Evolutionary conservation across 257 asterid species (phyloP).

Genomic region (Fraxinus pennsylvanica): DNA sequence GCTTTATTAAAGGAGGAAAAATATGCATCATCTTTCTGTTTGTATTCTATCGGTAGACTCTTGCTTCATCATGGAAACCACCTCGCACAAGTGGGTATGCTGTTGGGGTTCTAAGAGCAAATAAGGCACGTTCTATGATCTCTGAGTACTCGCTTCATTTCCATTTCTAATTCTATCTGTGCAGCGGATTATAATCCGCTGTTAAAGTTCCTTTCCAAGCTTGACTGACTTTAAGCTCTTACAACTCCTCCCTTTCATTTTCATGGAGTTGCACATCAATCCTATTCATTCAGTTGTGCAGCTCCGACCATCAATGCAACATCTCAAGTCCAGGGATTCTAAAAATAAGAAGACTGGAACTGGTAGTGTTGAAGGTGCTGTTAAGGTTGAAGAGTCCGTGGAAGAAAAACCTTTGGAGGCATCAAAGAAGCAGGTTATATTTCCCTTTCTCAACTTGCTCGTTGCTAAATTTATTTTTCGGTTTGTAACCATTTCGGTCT

Average conservation of each 20-base stretch:
- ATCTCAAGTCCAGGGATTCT: constrained; percentile 42
- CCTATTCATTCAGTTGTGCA: constrained; percentile 81
- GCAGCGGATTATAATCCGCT: constrained; percentile 5
- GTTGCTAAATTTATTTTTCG: constrained; percentile 5
- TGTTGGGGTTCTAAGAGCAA: constrained; percentile 67
- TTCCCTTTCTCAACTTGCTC: too few species aligned
- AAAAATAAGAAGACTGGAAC: constrained; percentile 36
- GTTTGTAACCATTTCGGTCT: not conserved
- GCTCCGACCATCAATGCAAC: constrained; percentile 77
- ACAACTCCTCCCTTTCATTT: constrained; percentile 23
- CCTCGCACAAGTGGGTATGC: constrained; percentile 50
- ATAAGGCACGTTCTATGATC: constrained; percentile 55
- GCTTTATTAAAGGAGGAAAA: constrained; percentile 12
- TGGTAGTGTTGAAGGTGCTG: constrained; percentile 35
- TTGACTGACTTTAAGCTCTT: constrained; percentile 17
- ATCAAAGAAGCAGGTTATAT: constrained; percentile 58
- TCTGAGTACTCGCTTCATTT: constrained; percentile 12
- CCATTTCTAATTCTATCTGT: constrained; percentile 7
- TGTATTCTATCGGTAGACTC: constrained; percentile 51
- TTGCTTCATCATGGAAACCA: constrained; percentile 56
- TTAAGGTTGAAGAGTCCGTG: constrained; percentile 46
- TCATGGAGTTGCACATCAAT: constrained; percentile 79
- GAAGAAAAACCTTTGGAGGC: constrained; percentile 43
- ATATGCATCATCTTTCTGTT: constrained; percentile 21
- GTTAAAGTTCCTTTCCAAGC: constrained; percentile 7